Evolutionary conservation across 2,329 filamentous ascomycete genomes (phyloP), one percentile per base, ranked within the genome.

Genomic region (Aspergillus pseudoviridinutans): DNA sequence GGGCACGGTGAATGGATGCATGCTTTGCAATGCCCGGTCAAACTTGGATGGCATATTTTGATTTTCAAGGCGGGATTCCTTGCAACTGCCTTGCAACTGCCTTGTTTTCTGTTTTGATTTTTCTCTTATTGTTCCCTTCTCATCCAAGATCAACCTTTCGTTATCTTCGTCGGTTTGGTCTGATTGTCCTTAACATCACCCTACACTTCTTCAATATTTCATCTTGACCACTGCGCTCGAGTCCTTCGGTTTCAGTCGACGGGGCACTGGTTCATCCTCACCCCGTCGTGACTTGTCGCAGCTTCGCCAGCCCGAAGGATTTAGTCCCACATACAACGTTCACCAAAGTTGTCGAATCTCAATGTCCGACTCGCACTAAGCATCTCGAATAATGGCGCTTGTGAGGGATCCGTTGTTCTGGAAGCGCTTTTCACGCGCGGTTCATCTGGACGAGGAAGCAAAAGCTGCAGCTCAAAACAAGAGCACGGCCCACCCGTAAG

Each of bases 381-480:
- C 17, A 58, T 5, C 32, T 28, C 32, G 14, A 14, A 54, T 44
- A 12, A 82, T 82, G 80, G 76, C 78, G n/a, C 74, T 76, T 49
- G 76, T 82, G 57, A 79, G 78, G 60, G 84, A 86, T 65, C 83
- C 83, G 25, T 77, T 76, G 51, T 86, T 86, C 73, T 86, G 83
- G 84, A 78, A 79, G 56, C 80, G 83, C 64, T 86, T 86, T 74
- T 83, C 80, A 58, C 70, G 76, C 52, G 84, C 84, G 41, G 81
- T 84, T 1, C 83, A 84, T 66, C 70, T 78, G 53, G 81, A 85
- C 61, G 83, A 84, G 64, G 77, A 80, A 61, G 68, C 69, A 3
- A 71, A 69, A 49, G 60, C 63, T 9, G 47, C 59, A 4, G 29
- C 53, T 24, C 61, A 64, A 12, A 61, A 59, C 5, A 61, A 63